Conservation (phyloP, 2,329 filamentous ascomycete genomes). For the Trichoderma sp. region DNA sequence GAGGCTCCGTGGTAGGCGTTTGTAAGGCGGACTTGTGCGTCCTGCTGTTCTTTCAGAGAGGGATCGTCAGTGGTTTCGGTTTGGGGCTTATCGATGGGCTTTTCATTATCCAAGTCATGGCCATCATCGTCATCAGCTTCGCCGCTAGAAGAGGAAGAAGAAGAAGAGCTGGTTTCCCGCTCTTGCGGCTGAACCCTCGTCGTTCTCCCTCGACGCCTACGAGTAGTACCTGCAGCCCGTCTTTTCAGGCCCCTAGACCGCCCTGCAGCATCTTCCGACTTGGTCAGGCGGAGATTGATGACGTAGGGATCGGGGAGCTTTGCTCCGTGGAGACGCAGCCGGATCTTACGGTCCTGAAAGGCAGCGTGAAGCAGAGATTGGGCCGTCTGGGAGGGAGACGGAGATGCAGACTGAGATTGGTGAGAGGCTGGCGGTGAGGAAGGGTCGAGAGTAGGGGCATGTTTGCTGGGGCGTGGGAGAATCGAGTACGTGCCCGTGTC, state of each 20-base stretch:
- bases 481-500: constrained; percentile 59
- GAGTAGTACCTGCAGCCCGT: constrained; percentile 14
- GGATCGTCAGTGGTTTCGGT: constrained; percentile 26
- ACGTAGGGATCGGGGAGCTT: constrained; percentile 54
- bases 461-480: constrained; percentile 42
- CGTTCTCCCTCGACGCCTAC: constrained; percentile 20
- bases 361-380: constrained; percentile 49
- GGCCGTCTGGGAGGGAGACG: constrained; percentile 32
- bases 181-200: background rate
- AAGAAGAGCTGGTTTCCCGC: constrained; percentile 27
- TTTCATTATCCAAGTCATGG: background rate
- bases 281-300: constrained; percentile 52
- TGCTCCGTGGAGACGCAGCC: constrained; percentile 52
- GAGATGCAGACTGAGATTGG: constrained; percentile 23
- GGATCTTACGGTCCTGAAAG: constrained; percentile 56
- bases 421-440: constrained; percentile 30
- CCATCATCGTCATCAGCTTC: constrained; percentile 22
- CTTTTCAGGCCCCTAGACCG: constrained; percentile 26
- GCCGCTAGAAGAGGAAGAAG: constrained; percentile 16
- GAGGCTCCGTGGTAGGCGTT: constrained; percentile 66
- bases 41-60: constrained; percentile 40
- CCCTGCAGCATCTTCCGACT: constrained; percentile 39
- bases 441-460: constrained; percentile 31
- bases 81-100: constrained; percentile 11
- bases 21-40: constrained; percentile 52